Base-by-base conservation (phyloP, 345 rosid genomes). In the Bretschneidera sinensis region DNA sequence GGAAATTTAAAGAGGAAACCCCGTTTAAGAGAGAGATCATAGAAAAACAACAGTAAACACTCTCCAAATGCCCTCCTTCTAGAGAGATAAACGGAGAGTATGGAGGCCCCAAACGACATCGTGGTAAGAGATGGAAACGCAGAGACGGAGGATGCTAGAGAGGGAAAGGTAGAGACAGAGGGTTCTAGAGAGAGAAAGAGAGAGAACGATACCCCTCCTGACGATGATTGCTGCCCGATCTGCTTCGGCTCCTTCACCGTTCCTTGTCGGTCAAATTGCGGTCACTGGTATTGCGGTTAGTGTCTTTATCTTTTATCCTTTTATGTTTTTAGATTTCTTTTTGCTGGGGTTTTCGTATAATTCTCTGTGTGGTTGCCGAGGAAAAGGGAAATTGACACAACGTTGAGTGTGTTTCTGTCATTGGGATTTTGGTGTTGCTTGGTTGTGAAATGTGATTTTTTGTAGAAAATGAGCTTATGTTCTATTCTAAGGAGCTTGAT, bases 231-330 rank as follows among this genome's bases (percentile, higher is more conserved):
- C 49, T 88, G 96, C 56, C 92, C 96, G 18, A 86, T 92, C 69
- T 92, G 92, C 68, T 89, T 86, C 63, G 79, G 86, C 21, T 60
- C 81, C 52, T 92, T 81, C 70, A 57, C 75, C 51, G 65, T 92
- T 67, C 85, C 96, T 22, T 88, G 96, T 75, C 78, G 75, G 52
- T 77, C 95, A 50, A 77, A 71, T 65, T 91, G 98, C 70, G 87
- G 95, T 49, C 98, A 91, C 76, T 91, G 98, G 98, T 91, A 73
- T 75, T 91, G 96, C 70, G 98, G 96, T 91, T 66, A 71, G 77
- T 79, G 17, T 69, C 55, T 56, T 13, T 28, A 5, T 0, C 14
- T 7, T 53, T 43, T n/a, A n/a, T 3, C 55, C 24, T 43, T 10
- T 31, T 24, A 47, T 20, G 28, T 35, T 11, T 18, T 47, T 14